Percentiles rank a stretch among this genome's conserved stretches.
phyloP scores from a whole-genome alignment of 2,329 filamentous ascomycete genomes.

The Drechslerella stenobrocha region DNA sequence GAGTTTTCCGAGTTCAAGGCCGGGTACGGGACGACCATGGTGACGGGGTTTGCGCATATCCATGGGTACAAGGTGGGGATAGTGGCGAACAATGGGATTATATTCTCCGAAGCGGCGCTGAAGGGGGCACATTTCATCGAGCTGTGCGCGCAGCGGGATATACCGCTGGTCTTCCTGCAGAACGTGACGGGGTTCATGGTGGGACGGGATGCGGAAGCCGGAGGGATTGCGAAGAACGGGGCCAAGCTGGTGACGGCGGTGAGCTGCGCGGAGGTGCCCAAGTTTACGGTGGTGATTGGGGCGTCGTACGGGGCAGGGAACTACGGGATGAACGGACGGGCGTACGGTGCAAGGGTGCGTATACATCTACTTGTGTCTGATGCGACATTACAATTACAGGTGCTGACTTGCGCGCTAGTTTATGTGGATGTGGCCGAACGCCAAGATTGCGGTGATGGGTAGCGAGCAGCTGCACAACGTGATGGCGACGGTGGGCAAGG shows the following conservation, averaged over 20 bases:
- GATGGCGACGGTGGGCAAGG: constrained; percentile 90
- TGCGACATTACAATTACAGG: not conserved
- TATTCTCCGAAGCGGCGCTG: constrained; percentile 83
- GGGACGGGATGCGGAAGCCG: constrained; percentile 83
- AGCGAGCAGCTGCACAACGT: constrained; percentile 86
- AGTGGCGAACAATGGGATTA: constrained; percentile 91
- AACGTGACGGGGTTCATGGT: constrained; percentile 99
- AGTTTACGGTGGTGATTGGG: constrained; percentile 96
- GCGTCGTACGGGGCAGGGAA: constrained; percentile 64
- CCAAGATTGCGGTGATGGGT: constrained; percentile 93
- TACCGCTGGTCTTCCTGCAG: constrained; percentile 90
- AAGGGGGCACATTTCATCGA: constrained; percentile 98
- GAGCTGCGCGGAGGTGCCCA: constrained; percentile 89
- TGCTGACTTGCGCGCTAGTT: constrained; percentile 25
- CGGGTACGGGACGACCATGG: constrained; percentile 82
- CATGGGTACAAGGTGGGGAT: constrained; percentile 90
- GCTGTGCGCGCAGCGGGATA: constrained; percentile 83
- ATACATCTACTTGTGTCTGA: no score
- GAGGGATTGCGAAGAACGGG: constrained; percentile 96
- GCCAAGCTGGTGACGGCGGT: constrained; percentile 96
- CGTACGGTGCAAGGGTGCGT: constrained; percentile 62
- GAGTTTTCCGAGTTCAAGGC: constrained; percentile 94
- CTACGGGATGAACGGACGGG: constrained; percentile 96
- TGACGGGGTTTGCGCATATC: constrained; percentile 88
- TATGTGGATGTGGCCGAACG: constrained; percentile 96